These are phyloP conservation scores for Neofusicoccum cordaticola DNA, from an alignment of 2,329 filamentous ascomycete species.

Conservation along the genomic window DNA sequence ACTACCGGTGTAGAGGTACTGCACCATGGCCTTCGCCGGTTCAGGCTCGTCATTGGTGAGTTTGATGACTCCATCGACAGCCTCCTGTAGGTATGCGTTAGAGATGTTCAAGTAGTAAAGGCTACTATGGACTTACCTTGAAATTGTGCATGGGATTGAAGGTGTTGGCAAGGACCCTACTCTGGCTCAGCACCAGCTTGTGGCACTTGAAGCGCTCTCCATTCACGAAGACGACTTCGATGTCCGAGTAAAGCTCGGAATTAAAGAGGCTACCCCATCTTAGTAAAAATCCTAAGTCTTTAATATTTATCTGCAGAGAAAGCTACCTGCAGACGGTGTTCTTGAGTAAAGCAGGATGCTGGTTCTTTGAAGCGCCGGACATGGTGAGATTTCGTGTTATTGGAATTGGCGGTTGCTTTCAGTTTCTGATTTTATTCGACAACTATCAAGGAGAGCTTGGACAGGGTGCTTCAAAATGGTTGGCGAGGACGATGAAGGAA, in stretches of 20 bases:
- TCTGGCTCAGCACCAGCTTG: neutral
- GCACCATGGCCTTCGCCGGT: conserved; percentile 7
- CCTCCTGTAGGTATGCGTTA: neutral
- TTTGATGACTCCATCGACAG: neutral
- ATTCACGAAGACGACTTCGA: neutral
- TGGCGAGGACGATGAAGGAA: no score
- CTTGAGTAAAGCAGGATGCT: no score
- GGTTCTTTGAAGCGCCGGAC: no score
- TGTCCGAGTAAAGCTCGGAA: neutral
- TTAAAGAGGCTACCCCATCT: neutral
- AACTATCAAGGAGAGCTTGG: no score
- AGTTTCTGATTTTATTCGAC: no score
- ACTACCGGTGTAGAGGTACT: conserved; percentile 17
- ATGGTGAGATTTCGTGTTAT: no score
- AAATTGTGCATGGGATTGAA: neutral
- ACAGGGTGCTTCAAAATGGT: no score
- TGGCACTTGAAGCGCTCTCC: neutral
- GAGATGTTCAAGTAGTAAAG: neutral
- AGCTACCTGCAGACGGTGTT: no score
- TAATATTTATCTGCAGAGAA: no score
- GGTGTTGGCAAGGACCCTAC: neutral
- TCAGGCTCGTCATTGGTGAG: neutral
- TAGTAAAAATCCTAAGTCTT: no score
- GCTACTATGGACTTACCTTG: neutral
- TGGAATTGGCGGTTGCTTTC: no score